Base-by-base conservation (phyloP, 257 asterid genomes). In the Ligustrum vulgare region DNA sequence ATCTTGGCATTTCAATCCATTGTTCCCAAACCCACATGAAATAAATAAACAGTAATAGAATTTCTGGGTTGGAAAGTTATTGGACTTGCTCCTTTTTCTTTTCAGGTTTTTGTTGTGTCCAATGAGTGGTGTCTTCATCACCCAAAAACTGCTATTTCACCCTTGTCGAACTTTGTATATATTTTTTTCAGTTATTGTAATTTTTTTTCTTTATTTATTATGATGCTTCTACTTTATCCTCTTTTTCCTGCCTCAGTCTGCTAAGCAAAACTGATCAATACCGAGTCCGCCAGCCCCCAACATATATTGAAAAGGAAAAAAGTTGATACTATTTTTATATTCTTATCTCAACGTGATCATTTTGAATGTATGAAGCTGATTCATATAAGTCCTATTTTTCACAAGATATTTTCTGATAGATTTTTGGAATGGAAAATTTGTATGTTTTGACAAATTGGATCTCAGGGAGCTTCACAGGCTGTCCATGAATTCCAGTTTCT, bases 401-500 rank as follows among this genome's bases (percentile, higher is more conserved):
- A 35, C 35, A 35, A 49, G 31, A 39, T 47, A 69, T 12, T 54
- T 41, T 76, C 58, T 5, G 63, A 72, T 70, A 72, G 72, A 71
- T 73, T 67, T 72, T 9, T 51, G 35, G 23, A 69, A 62, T 74
- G 20, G 23, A 70, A 79, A 71, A 32, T 43, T 71, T 69, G 67
- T 22, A 58, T 22, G 33, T 58, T 58, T 20, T 8, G n/a, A 60
- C 67, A 70, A 71, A 62, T 47, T 70, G 56, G 75, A 60, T 89
- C 36, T 80, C 85, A 92, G 97, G 90, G 91, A 82, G 82, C 90
- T 71, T 85, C 90, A 54, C 86, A 90, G 87, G 80, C 87, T 77
- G 72, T 90, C 72, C 97, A 80, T 6, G 97, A 92, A 67, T 90
- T 87, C 82, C 93, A 92, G 77, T 92, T 92, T 86, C 91, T 92